Evolutionary conservation across 176 grass and related monocot genomes (phyloP), one percentile per base, ranked within the genome.

Genomic region (Secale cereale): DNA sequence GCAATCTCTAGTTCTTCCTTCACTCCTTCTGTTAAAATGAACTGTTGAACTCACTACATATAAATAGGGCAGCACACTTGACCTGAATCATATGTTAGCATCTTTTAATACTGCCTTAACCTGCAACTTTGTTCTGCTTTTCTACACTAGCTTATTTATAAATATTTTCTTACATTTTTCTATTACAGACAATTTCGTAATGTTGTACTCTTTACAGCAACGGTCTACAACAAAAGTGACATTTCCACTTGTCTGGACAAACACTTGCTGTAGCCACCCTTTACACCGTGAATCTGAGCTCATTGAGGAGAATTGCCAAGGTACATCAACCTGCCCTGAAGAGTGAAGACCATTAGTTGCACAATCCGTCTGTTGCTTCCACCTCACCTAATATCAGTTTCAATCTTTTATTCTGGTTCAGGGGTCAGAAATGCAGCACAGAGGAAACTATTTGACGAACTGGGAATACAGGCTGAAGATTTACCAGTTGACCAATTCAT

Each of bases 201-300:
- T 28, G 22, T 57, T 89, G 65, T 83, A 28, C 28, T 78, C 32
- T 76, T 90, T 60, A 50, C 83, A 94, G 91, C 86, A 95, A 98
- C 82, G 95, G 35, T 98, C 91, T 78, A 66, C 83, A 5, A 98
- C 92, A 82, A 98, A 98, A 54, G 91, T 98, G 64, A 98, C 95
- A 41, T 98, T 98, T 86, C 87, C 95, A 86, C 87, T 94, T 62
- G 92, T 88, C 33, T 98, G 95, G 92, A 98, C 95, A 82, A 98
- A 98, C 78, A 91, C 95, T 14, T 95, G 92, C 40, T 95, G 95
- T 36, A 97, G 95, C 75, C 92, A 97, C 87, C 95, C 95, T 86
- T 85, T 97, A 36, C 94, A 93, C 37, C 87, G 89, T 37, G 95
- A 94, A 36, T 94, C 92, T 14, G 95, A 98, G 77, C 87, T 95